Conservation (phyloP, 768 basidiomycete genomes). For the Dacryopinax primogenitus region DNA sequence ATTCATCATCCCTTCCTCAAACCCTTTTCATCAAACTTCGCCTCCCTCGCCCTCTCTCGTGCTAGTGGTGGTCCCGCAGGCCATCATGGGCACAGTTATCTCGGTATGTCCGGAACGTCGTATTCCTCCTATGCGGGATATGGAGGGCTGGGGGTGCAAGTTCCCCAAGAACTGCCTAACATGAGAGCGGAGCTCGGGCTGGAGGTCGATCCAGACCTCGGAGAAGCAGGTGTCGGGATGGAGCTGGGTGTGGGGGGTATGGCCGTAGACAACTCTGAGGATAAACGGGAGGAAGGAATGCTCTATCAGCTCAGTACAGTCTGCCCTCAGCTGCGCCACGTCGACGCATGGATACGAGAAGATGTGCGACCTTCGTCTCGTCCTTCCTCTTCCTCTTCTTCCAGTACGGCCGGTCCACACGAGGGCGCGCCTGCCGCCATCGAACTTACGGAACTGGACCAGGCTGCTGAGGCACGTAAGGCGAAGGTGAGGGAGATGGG, state of each 20-base stretch:
- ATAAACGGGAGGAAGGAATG: not conserved
- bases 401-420: too few species aligned
- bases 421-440: too few species aligned
- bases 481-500: not conserved
- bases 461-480: not conserved
- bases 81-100: not conserved
- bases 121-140: too few species aligned
- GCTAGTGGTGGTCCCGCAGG: not conserved
- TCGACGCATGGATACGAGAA: not conserved
- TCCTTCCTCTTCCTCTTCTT: too few species aligned
- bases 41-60: not conserved
- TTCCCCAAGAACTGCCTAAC: too few species aligned
- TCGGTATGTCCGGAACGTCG: not conserved
- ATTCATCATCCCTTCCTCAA: slow-evolving; percentile 2
- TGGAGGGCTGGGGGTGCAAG: too few species aligned
- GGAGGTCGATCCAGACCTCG: too few species aligned
- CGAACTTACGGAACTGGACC: not conserved
- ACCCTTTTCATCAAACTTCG: not conserved
- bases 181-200: too few species aligned
- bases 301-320: not conserved
- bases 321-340: not conserved
- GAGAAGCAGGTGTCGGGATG: too few species aligned
- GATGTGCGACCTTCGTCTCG: not conserved
- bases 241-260: too few species aligned
- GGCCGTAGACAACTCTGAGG: too few species aligned